phyloP scores from a whole-genome alignment of 192 early-diverging fungal genomes.

The Linnemannia hyalina region DNA sequence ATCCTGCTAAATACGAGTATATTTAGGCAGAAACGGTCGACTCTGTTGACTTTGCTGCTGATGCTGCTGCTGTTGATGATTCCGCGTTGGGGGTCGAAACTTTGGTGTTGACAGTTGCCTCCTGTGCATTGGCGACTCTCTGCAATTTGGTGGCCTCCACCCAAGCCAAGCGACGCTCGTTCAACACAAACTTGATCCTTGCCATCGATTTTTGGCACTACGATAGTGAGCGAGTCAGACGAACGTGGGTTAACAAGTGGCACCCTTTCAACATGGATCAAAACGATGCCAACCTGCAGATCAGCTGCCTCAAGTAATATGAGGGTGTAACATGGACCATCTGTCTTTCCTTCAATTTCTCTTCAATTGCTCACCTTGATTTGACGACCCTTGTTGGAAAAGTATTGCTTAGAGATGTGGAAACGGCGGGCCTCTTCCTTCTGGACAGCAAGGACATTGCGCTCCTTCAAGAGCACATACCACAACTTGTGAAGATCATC shows the following conservation, averaged over 20 bases:
- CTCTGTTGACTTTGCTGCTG: constrained; percentile 23
- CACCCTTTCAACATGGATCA: neutral
- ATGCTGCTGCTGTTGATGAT: constrained; percentile 16
- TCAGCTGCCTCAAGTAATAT: neutral
- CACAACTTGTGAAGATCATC: constrained; percentile 98
- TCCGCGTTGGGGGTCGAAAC: constrained; percentile 10
- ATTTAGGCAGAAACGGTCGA: constrained; percentile 16
- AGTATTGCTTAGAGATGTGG: constrained; percentile 64
- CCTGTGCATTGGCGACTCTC: constrained; percentile 27
- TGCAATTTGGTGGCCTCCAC: constrained; percentile 65
- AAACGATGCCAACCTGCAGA: neutral
- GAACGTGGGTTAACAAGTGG: neutral
- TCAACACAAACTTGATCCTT: constrained; percentile 83
- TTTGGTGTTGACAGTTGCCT: constrained; percentile 41
- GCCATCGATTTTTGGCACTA: constrained; percentile 89
- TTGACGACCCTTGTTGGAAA: constrained; percentile 72
- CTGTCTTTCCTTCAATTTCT: neutral
- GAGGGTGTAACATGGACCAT: neutral
- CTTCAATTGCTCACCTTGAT: constrained; percentile 64
- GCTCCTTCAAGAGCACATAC: constrained; percentile 90
- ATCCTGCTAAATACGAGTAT: neutral
- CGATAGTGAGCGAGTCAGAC: neutral
- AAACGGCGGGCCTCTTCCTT: constrained; percentile 74
- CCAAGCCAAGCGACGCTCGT: constrained; percentile 78
- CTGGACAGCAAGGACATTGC: constrained; percentile 84